These are phyloP conservation scores for Xylaria sp. DNA, from an alignment of 2,329 filamentous ascomycete species.

Conservation along the genomic window DNA sequence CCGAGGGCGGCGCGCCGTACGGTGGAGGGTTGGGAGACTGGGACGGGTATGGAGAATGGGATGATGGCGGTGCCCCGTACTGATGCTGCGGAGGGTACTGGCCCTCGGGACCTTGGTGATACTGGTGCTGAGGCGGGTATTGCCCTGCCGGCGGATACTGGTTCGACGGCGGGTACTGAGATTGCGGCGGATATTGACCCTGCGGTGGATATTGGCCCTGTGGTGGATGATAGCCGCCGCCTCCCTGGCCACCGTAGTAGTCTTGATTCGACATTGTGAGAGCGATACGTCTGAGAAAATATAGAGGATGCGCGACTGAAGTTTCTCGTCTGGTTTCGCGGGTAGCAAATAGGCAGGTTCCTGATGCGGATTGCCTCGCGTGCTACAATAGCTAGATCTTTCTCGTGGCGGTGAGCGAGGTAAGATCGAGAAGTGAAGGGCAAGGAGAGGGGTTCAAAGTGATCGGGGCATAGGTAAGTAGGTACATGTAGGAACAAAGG, in stretches of 20 bases:
- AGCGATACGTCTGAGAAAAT: no score
- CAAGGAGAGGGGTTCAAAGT: no score
- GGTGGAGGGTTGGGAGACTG: conserved; percentile 10
- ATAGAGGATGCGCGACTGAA: no score
- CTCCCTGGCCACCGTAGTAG: conserved; percentile 28
- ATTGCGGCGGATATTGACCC: conserved; percentile 18
- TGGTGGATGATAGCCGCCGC: conserved; percentile 16
- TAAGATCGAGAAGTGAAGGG: no score
- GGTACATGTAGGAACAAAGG: no score
- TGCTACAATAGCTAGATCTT: no score
- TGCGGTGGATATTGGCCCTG: conserved; percentile 24
- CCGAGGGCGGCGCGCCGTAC: conserved; percentile 22
- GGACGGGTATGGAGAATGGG: conserved; percentile 19
- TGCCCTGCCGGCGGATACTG: conserved; percentile 27
- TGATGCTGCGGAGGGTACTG: conserved; percentile 26
- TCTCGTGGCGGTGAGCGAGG: no score
- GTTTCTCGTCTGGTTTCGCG: no score
- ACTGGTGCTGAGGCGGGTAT: conserved; percentile 16
- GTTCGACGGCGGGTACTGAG: conserved; percentile 12
- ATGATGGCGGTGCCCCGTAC: conserved; percentile 20
- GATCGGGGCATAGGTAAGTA: no score
- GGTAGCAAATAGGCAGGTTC: no score
- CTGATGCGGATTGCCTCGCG: no score
- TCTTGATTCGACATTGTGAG: conserved; percentile 30
- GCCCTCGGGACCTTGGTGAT: neutral